Conservation (phyloP, 2,329 filamentous ascomycete species). For the Ilyonectria mors-panacis region DNA sequence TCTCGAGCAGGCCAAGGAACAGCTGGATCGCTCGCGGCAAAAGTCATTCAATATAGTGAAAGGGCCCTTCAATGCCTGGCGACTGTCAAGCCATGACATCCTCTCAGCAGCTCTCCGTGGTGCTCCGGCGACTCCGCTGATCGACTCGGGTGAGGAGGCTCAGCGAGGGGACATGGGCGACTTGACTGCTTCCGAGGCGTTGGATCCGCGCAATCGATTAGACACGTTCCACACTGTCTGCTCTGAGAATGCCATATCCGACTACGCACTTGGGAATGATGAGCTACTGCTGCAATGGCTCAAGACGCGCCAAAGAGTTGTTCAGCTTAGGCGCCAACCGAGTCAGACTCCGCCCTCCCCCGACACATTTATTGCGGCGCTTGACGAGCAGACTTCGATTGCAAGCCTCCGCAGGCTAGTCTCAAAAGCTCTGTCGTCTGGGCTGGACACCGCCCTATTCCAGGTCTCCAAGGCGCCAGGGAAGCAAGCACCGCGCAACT, state of each 20-base stretch:
- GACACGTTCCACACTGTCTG: conserved; percentile 39
- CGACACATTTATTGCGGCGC: conserved; percentile 35
- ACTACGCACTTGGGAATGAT: conserved; percentile 43
- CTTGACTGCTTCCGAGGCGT: conserved; percentile 23
- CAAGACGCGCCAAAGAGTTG: conserved; percentile 44
- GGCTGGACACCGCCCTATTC: conserved; percentile 41
- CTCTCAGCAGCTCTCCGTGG: conserved; percentile 57
- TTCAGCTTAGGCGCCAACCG: conserved; percentile 23
- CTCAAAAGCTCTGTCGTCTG: conserved; percentile 46
- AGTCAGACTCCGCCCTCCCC: conserved; percentile 16
- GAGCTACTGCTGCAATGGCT: conserved; percentile 56
- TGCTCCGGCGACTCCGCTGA: conserved; percentile 34
- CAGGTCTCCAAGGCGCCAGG: conserved; percentile 1
- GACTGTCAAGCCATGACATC: conserved; percentile 60
- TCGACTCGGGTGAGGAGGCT: conserved; percentile 26
- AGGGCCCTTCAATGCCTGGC: conserved; percentile 52
- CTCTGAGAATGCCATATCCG: conserved; percentile 41
- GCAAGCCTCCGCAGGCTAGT: conserved; percentile 51
- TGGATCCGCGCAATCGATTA: conserved; percentile 15
- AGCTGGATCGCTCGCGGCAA: conserved; percentile 46
- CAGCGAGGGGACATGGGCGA: conserved; percentile 25
- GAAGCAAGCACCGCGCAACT: conserved; percentile 5
- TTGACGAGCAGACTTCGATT: conserved; percentile 47
- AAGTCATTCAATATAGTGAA: conserved; percentile 45
- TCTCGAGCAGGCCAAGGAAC: conserved; percentile 50